Conservation (phyloP, 176 grass and related monocot species). For the Hyparrhenia diplandra region DNA sequence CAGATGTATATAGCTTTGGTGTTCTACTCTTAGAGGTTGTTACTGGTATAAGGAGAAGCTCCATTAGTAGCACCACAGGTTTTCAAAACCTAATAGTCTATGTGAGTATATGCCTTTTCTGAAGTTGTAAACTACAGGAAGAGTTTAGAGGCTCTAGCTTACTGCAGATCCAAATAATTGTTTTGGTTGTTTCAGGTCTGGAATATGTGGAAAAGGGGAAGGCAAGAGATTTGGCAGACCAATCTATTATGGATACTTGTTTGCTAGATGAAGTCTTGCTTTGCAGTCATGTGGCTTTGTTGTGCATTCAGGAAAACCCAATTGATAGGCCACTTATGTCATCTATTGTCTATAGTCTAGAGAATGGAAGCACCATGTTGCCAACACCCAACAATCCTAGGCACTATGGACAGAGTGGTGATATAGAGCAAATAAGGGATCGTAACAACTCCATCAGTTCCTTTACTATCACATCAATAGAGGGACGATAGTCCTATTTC, state of each 20-base stretch:
- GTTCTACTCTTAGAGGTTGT: constrained; percentile 44
- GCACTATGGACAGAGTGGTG: not conserved
- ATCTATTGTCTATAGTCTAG: constrained; percentile 25
- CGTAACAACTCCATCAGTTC: not conserved
- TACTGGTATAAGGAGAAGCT: constrained; percentile 30
- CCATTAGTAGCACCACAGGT: not conserved
- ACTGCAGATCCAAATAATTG: not conserved
- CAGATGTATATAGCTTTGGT: constrained; percentile 49
- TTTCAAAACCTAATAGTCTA: constrained; percentile 32
- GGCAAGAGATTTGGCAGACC: not conserved
- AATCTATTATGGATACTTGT: constrained; percentile 27
- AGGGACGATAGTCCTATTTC: not conserved
- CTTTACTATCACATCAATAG: not conserved
- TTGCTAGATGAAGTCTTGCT: constrained; percentile 21
- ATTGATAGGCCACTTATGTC: constrained; percentile 47
- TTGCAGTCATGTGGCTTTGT: constrained; percentile 31
- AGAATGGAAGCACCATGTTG: constrained; percentile 23
- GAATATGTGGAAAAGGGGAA: constrained; percentile 43
- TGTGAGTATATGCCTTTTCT: constrained; percentile 26
- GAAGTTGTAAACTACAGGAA: not conserved
- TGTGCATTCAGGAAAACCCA: constrained; percentile 43
- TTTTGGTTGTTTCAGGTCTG: constrained; percentile 25
- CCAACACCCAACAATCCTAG: not conserved
- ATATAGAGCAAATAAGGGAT: not conserved
- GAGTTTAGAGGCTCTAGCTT: not conserved